Conservation (phyloP, 1,284 basidiomycete species). For the Ustilago nuda region DNA sequence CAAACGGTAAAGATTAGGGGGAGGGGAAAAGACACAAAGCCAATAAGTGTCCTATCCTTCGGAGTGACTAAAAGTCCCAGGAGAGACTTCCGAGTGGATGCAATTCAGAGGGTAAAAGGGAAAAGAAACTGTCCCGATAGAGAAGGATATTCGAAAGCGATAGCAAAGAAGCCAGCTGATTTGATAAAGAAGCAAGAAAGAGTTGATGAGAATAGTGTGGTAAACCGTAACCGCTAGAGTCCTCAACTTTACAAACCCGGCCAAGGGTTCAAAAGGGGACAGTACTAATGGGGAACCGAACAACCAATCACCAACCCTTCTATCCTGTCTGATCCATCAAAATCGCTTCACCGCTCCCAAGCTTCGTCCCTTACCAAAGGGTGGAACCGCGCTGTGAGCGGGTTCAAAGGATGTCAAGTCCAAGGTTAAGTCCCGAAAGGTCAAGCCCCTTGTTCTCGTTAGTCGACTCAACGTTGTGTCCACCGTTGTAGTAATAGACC, state of each 20-base stretch:
- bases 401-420: slow-evolving; percentile 37
- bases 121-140: background rate
- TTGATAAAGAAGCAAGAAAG: background rate
- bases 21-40: background rate
- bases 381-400: no score
- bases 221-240: background rate
- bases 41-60: background rate
- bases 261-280: slow-evolving; percentile 3
- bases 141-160: background rate
- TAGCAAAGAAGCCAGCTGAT: background rate
- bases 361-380: background rate
- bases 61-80: background rate
- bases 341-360: background rate
- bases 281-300: background rate
- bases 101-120: background rate
- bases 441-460: slow-evolving; percentile 50
- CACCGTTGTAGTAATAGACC: slow-evolving; percentile 52
- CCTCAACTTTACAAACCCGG: background rate
- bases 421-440: slow-evolving; percentile 37
- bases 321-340: background rate
- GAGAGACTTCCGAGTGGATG: background rate
- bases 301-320: background rate
- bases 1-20: background rate
- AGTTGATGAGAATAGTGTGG: background rate
- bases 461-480: slow-evolving; percentile 36